A percentile compares a stretch with the other conserved stretches of the same genome.
Conservation (phyloP, 225 moss, liverwort and hornwort genomes). For the Takakia lepidozioides region DNA sequence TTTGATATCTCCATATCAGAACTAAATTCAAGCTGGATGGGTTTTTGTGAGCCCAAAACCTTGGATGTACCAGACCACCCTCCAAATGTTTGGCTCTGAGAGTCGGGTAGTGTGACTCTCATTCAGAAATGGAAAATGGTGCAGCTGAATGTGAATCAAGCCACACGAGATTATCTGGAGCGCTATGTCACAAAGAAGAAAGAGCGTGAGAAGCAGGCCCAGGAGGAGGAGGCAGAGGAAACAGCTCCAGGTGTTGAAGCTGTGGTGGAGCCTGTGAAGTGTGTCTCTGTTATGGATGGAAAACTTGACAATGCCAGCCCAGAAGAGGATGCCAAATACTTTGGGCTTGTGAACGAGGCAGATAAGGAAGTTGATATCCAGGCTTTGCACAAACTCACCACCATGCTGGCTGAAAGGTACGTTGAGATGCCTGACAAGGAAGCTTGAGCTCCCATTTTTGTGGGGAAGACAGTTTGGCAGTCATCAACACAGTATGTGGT, state of each 20-base stretch:
- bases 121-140: no score
- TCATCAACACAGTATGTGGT: no score
- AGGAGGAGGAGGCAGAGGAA: slow-evolving; percentile 76
- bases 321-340: slow-evolving; percentile 76
- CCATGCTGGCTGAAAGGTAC: slow-evolving; percentile 86
- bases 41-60: no score
- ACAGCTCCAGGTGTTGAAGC: slow-evolving; percentile 88
- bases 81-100: no score
- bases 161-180: slow-evolving; percentile 89
- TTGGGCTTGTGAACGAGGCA: slow-evolving; percentile 78
- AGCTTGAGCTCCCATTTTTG: no score
- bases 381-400: slow-evolving; percentile 61
- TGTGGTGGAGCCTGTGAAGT: slow-evolving; percentile 53
- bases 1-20: no score
- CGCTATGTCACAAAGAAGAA: slow-evolving; percentile 90
- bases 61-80: no score
- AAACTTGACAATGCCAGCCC: slow-evolving; percentile 36
- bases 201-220: slow-evolving; percentile 73
- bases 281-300: slow-evolving; percentile 25
- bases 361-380: slow-evolving; percentile 72
- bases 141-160: slow-evolving; percentile 98
- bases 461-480: no score
- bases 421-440: no score
- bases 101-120: no score
- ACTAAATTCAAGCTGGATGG: no score